Base-by-base conservation (phyloP, 202 grass and related monocot species). In the Saccharum hybrid region DNA sequence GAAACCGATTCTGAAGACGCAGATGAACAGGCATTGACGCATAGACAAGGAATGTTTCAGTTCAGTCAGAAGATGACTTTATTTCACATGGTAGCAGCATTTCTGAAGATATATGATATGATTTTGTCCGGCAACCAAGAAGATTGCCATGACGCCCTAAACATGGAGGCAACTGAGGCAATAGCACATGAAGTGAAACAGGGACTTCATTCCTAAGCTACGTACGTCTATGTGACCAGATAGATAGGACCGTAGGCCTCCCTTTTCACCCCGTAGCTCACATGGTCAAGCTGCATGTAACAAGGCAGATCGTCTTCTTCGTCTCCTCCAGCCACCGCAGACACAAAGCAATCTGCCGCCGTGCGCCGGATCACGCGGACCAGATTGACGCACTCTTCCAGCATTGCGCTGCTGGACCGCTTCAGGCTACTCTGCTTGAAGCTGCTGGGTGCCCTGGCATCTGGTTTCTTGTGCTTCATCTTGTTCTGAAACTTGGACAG, bases 241-340 rank as follows among this genome's bases (percentile, higher is more conserved):
- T 89, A 92, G 64, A 92, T 61, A 1, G 87, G 90, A 3, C 90
- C 90, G 84, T 87, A 87, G 10, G 80, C 81, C 22, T 90, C 90
- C 77, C 87, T 85, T 74, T 72, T 85, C 38, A 87, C 63, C 31
- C 79, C 70, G 39, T 81, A 67, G 36, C 12, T 56, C 42, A 88
- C 79, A 71, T 88, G 78, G 68, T 92, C 84, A 63, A 92, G 87
- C 75, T 90, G 87, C 85, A 82, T 49, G 66, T 90, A 92, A 6
- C 61, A 70, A 56, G 77, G 38, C 81, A 66, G 84, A 12, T 46
- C 43, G 11, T 87, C 76, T 4, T 65, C 86, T 72, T 90, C 76
- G 4, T 72, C 81, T 11, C 10, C 65, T 6, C 46, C 57, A 8
- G 89, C 61, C 34, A 26, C 14, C 7, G 54, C 40, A 52, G 63